phyloP scores from a whole-genome alignment of 1,139 yeast genomes.

The Yamadazyma songkhlaensis region DNA sequence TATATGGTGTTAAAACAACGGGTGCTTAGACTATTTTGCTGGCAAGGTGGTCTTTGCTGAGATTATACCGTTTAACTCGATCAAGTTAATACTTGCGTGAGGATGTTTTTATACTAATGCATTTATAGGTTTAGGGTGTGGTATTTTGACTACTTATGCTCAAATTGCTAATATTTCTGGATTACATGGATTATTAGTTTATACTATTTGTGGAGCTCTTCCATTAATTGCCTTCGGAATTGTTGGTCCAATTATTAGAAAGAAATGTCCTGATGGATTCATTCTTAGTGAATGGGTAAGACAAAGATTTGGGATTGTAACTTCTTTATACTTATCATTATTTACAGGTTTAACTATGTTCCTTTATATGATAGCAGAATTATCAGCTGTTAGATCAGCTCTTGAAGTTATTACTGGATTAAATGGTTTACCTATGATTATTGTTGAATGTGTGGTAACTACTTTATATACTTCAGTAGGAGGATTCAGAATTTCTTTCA shows the following conservation, averaged over 20 bases:
- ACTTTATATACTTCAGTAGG: constrained; percentile 86
- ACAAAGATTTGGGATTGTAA: constrained; percentile 67
- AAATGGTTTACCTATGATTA: constrained; percentile 76
- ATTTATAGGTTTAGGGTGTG: constrained; percentile 79
- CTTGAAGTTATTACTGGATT: constrained; percentile 76
- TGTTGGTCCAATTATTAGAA: constrained; percentile 78
- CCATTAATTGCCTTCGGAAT: constrained; percentile 82
- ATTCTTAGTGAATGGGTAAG: constrained; percentile 95
- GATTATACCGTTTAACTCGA: constrained; percentile 84
- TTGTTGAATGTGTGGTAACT: constrained; percentile 85
- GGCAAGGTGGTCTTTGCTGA: constrained; percentile 43
- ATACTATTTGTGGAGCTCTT: constrained; percentile 75
- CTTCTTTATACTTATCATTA: constrained; percentile 73
- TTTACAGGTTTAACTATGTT: constrained; percentile 86
- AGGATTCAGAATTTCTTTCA: constrained; percentile 84
- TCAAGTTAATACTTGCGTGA: constrained; percentile 89
- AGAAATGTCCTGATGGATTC: constrained; percentile 84
- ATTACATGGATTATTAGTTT: constrained; percentile 81
- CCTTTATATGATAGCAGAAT: constrained; percentile 84
- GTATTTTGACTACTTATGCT: constrained; percentile 80
- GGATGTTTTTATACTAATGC: constrained; percentile 41
- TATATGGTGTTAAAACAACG: constrained; percentile 30
- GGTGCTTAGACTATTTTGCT: constrained; percentile 37
- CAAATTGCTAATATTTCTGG: constrained; percentile 87
- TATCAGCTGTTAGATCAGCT: constrained; percentile 76